Evolutionary conservation across 495 filamentous ascomycete species (phyloP), one percentile per base, ranked within the genome.

Genomic region (Daldinia childiae): DNA sequence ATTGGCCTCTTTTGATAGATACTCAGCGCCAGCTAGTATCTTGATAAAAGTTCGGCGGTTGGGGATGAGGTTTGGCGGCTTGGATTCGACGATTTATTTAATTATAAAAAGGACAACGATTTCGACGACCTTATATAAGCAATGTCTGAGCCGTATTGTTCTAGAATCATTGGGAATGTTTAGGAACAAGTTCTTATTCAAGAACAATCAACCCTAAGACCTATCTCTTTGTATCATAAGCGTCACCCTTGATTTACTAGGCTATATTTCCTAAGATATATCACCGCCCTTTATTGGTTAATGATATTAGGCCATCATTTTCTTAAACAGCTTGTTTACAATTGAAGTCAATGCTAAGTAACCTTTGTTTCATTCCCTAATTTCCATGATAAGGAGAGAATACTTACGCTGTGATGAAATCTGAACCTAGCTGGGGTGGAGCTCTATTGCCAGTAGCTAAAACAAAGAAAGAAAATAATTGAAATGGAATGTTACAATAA

Each of bases 141-240:
- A 29, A 29, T 54, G 15, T 3, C 2, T n/a, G 2, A 14, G 14
- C 7, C 4, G 50, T 17, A 9, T 54, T n/a, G 21, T 27, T 6
- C 27, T n/a, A 15, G 27, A 54, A 54, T 30, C 4, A 15, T 54
- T 21, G 30, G 4, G 15, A 6, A 29, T 14, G 14, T 27, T 30
- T 30, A 15, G 58, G 57, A 57, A 58, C 30, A 62, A 24, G 9
- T 4, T 15, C 30, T 30, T 56, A 0, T 17, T 17, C 51, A 56
- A 30, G 66, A 61, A 68, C 66, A 68, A 62, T 27, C 0, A 6
- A 68, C 51, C 57, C 26, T 39, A 14, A 39, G 19, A 32, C 43
- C 17, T 15, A 26, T 38, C 45, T 57, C 32, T 50, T 15, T 30
- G 12, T 29, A 9, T 32, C 9, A 6, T 32, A 32, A 32, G 8